A percentile compares a stretch with the other conserved stretches of the same genome.
Evolutionary conservation across 164 flowering plant genomes (phyloP).

Genomic region (Berberis vulgaris): DNA sequence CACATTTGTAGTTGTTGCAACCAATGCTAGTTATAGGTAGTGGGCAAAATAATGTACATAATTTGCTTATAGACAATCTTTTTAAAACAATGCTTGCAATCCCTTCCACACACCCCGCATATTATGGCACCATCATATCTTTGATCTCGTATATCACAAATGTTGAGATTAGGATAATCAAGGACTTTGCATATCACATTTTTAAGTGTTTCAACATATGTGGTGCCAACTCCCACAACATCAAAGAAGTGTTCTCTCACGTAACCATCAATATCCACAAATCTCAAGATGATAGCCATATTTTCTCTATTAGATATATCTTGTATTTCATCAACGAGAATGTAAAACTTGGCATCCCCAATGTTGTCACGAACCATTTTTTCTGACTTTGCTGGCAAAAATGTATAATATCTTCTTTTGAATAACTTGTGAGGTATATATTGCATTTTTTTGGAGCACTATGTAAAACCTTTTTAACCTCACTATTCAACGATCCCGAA

Average conservation of each 20-base stretch:
- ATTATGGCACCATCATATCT: neutral
- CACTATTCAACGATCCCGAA: neutral
- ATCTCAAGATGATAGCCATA: slow-evolving; percentile 15
- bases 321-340: slow-evolving; percentile 16
- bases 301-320: slow-evolving; percentile 14
- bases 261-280: slow-evolving; percentile 12
- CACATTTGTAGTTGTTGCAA: neutral
- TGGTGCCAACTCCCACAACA: neutral
- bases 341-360: slow-evolving; percentile 13
- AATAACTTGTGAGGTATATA: slow-evolving; percentile 8
- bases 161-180: neutral
- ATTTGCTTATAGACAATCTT: neutral
- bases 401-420: slow-evolving; percentile 15
- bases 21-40: neutral
- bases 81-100: neutral
- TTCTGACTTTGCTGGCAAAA: slow-evolving; percentile 3
- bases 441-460: neutral
- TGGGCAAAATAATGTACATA: neutral
- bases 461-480: too few species aligned
- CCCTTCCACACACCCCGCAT: neutral
- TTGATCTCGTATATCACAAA: neutral
- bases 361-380: slow-evolving; percentile 3
- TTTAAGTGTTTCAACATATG: neutral
- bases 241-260: slow-evolving; percentile 5
- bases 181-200: too few species aligned